Evolutionary conservation across 1,284 basidiomycete genomes (phyloP).

Genomic region (Lignosus rhinocerotis): DNA sequence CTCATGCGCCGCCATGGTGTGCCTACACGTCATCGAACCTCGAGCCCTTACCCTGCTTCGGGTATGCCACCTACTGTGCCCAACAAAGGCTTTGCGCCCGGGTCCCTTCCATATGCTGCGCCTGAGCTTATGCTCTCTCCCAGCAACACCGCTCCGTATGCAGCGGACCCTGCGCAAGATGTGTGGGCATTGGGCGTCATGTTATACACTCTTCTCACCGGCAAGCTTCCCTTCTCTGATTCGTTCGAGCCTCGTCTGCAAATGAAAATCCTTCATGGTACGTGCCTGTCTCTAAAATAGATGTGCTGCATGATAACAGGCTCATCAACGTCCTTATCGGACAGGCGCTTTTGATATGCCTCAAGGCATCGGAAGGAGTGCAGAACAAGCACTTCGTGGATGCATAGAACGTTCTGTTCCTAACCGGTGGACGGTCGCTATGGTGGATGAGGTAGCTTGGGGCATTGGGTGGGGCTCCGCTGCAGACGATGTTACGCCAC

Average conservation of each 20-base stretch:
- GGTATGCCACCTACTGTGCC: slow-evolving; percentile 26
- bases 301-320: slow-evolving; percentile 1
- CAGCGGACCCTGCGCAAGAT: slow-evolving; percentile 74
- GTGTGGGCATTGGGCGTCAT: slow-evolving; percentile 93
- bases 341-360: slow-evolving; percentile 64
- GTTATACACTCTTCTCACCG: slow-evolving; percentile 81
- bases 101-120: slow-evolving; percentile 88
- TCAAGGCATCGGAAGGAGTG: slow-evolving; percentile 61
- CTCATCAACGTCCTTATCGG: slow-evolving; percentile 15
- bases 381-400: slow-evolving; percentile 71
- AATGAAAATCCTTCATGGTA: slow-evolving; percentile 87
- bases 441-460: slow-evolving; percentile 79
- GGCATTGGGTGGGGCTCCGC: slow-evolving; percentile 72
- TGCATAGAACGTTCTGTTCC: slow-evolving; percentile 66
- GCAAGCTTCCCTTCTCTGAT: slow-evolving; percentile 82
- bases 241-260: slow-evolving; percentile 87
- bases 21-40: slow-evolving; percentile 55
- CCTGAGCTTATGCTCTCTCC: slow-evolving; percentile 70
- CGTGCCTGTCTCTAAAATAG: slow-evolving; percentile 31
- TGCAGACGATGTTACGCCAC: slow-evolving; percentile 41
- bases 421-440: slow-evolving; percentile 72
- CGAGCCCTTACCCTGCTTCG: slow-evolving; percentile 49
- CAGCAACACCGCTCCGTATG: slow-evolving; percentile 31
- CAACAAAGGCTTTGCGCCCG: slow-evolving; percentile 62
- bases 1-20: slow-evolving; percentile 39